Evolutionary conservation across 805 yeast genomes (phyloP).

Genomic region (Limtongozyma cylindracea): DNA sequence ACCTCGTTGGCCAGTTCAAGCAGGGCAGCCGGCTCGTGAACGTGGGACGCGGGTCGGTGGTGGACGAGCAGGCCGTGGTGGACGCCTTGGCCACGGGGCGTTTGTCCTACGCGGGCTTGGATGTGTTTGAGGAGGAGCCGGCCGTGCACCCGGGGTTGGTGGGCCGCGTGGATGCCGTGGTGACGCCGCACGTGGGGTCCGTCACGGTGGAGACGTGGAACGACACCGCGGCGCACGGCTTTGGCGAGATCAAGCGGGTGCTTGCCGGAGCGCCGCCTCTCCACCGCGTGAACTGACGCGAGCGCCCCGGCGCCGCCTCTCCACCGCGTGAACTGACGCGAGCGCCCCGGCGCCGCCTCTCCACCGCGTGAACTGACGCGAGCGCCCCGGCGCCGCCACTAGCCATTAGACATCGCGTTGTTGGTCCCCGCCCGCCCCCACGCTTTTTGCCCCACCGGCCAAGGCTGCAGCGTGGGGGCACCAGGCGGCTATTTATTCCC

Average conservation of each 20-base stretch:
- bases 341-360: not conserved
- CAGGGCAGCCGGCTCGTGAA: constrained; percentile 39
- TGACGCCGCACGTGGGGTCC: constrained; percentile 55
- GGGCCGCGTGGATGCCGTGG: constrained; percentile 32
- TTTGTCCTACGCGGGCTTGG: constrained; percentile 42
- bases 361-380: not conserved
- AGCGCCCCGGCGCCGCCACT: not conserved
- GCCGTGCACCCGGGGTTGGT: constrained; percentile 19
- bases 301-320: not conserved
- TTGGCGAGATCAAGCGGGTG: constrained; percentile 25
- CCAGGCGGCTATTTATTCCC: too few relatives aligned
- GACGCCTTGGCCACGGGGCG: constrained; percentile 33
- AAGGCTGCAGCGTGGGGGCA: too few relatives aligned
- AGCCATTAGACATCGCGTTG: too few relatives aligned
- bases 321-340: not conserved
- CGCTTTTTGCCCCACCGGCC: too few relatives aligned
- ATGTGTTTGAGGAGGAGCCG: constrained; percentile 49
- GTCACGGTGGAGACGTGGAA: constrained; percentile 3
- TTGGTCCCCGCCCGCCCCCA: too few relatives aligned
- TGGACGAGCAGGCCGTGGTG: constrained; percentile 41
- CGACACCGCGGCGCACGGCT: not conserved
- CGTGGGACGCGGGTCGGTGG: constrained; percentile 49
- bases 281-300: not conserved
- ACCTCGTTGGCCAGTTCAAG: constrained; percentile 18
- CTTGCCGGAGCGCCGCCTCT: constrained; percentile 2